Evolutionary conservation across 2,329 filamentous ascomycete genomes (phyloP).

Genomic region (Diaporthe eres): DNA sequence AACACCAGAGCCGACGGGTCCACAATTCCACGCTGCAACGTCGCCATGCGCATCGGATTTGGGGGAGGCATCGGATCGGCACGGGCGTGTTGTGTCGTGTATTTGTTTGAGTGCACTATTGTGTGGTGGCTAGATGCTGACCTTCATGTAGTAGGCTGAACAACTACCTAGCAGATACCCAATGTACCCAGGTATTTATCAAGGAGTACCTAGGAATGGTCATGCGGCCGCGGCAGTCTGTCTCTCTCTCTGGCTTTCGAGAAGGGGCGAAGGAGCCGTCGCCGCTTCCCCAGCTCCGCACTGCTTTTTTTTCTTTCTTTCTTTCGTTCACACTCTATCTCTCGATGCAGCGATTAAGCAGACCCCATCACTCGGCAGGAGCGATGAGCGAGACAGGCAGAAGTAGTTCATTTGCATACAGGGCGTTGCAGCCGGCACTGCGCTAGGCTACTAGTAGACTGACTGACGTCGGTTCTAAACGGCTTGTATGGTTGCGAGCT

Average conservation of each 20-base stretch:
- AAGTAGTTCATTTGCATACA: background rate
- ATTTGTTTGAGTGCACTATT: background rate
- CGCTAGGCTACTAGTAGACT: background rate
- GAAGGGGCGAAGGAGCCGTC: background rate
- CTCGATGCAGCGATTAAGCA: background rate
- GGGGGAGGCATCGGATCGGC: conserved; percentile 21
- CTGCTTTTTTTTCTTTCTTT: background rate
- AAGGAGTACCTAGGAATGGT: background rate
- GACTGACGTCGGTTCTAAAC: conserved; percentile 9
- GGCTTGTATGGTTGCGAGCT: background rate
- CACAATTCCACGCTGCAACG: conserved; percentile 21
- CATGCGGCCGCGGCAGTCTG: background rate
- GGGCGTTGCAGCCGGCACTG: conserved; percentile 1
- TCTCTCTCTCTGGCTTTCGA: background rate
- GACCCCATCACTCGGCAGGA: background rate
- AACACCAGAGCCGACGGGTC: background rate
- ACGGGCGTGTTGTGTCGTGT: background rate
- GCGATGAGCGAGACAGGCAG: background rate
- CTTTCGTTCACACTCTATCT: background rate
- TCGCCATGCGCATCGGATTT: conserved; percentile 24
- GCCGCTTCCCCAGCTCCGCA: conserved; percentile 6
- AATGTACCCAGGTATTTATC: too few relatives aligned
- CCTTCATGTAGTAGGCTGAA: background rate
- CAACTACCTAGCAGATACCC: background rate
- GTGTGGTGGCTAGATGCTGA: background rate